Evolutionary conservation across 2,329 filamentous ascomycete species (phyloP).

Genomic region (Fusarium odoratissimum): DNA sequence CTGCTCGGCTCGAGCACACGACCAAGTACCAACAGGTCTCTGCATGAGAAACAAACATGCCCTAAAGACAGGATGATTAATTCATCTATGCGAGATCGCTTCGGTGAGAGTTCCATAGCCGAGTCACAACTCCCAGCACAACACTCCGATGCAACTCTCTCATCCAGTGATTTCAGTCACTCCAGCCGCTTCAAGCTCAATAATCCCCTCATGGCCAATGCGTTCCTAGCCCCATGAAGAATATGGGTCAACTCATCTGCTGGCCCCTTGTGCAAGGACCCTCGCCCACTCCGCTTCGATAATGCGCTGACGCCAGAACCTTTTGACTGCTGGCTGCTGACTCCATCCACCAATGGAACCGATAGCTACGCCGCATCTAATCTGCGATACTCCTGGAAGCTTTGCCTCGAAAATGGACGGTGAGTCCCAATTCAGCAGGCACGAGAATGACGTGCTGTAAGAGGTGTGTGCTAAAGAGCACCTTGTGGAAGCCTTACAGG

Average conservation of each 20-base stretch:
- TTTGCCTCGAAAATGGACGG: conserved; percentile 9
- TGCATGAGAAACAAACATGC: neutral
- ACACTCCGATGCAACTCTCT: neutral
- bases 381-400: conserved; percentile 21
- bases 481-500: neutral
- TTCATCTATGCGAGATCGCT: conserved; percentile 19
- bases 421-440: conserved; percentile 10
- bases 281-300: conserved; percentile 30
- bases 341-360: conserved; percentile 30
- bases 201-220: conserved; percentile 39
- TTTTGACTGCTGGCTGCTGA: neutral
- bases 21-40: neutral
- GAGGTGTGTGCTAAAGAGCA: neutral
- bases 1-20: neutral
- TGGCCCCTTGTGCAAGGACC: conserved; percentile 21
- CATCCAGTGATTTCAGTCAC: neutral
- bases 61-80: neutral
- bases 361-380: conserved; percentile 22
- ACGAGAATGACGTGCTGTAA: conserved; percentile 23
- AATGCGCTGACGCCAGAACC: conserved; percentile 17
- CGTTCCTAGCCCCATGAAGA: conserved; percentile 8
- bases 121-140: neutral
- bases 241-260: conserved; percentile 31
- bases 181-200: neutral
- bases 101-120: neutral